Evolutionary conservation across 495 filamentous ascomycete species (phyloP).

Genomic region (Aspergillus sclerotioniger): DNA sequence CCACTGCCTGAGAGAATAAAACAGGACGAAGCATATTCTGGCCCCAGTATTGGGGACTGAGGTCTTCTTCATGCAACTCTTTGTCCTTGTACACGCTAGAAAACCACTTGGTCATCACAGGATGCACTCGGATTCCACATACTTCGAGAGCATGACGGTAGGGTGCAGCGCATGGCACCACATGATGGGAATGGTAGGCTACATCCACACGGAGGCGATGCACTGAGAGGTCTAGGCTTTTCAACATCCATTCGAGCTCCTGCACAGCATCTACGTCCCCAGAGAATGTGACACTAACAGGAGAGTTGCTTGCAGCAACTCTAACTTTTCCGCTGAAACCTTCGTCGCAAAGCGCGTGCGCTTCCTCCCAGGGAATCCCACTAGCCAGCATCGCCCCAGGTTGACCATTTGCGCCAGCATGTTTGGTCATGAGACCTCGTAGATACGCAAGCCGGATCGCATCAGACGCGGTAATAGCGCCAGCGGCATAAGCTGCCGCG

Average conservation of each 20-base stretch:
- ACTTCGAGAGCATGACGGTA: constrained; percentile 36
- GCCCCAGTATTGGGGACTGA: constrained; percentile 3
- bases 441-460: constrained; percentile 54
- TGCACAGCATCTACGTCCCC: constrained; percentile 47
- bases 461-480: constrained; percentile 28
- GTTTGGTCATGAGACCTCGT: constrained; percentile 36
- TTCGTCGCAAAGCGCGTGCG: constrained; percentile 38
- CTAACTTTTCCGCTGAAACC: constrained; percentile 29
- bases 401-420: neutral
- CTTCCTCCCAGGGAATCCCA: constrained; percentile 45
- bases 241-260: constrained; percentile 35
- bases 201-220: constrained; percentile 38
- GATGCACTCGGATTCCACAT: constrained; percentile 11
- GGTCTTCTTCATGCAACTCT: neutral
- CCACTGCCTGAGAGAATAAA: constrained; percentile 37
- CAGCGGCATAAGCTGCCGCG: constrained; percentile 36
- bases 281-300: constrained; percentile 36
- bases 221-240: constrained; percentile 42
- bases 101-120: constrained; percentile 14
- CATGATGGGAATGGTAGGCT: constrained; percentile 63
- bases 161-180: constrained; percentile 40
- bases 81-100: constrained; percentile 28
- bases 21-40: constrained; percentile 16
- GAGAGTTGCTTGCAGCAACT: constrained; percentile 36
- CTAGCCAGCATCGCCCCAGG: constrained; percentile 55